Percentiles rank a stretch among this genome's conserved stretches.
Conservation (phyloP, 208 protist species). For the Leishmania aethiopica region DNA sequence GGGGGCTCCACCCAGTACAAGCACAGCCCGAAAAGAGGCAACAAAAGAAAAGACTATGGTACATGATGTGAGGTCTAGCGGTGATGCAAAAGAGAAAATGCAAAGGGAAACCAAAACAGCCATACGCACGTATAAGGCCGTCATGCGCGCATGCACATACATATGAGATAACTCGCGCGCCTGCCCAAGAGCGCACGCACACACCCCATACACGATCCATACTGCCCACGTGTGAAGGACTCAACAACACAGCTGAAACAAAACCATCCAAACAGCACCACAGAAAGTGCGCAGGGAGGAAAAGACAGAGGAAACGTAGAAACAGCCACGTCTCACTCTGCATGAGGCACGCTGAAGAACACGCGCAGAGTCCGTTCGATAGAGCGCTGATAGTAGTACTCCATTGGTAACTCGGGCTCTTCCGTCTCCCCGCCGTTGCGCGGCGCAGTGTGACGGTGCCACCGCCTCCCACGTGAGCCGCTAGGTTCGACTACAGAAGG, state of each 20-base stretch:
- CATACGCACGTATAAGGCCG: no score
- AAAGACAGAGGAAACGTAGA: background rate
- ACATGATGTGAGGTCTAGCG: background rate
- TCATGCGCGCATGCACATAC: background rate
- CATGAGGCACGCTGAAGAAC: constrained; percentile 28
- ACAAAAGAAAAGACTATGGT: constrained; percentile 3
- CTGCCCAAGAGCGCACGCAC: background rate
- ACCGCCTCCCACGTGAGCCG: background rate
- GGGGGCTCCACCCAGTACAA: background rate
- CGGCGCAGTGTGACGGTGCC: background rate
- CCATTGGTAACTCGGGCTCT: constrained; percentile 18
- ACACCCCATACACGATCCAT: background rate
- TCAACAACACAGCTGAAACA: background rate
- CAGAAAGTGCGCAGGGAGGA: background rate
- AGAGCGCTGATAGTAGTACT: constrained; percentile 34
- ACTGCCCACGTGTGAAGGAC: background rate
- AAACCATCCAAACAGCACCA: background rate
- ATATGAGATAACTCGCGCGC: background rate
- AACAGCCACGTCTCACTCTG: background rate
- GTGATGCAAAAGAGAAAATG: background rate
- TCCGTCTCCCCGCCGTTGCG: background rate
- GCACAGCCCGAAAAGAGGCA: background rate
- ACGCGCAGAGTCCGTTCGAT: constrained; percentile 41
- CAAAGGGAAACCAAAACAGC: background rate
- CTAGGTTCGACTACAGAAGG: background rate